Evolutionary conservation across 2,329 filamentous ascomycete species (phyloP), one percentile per base, ranked within the genome.

Genomic region (Xenosphaeropsis pyriputrescens): DNA sequence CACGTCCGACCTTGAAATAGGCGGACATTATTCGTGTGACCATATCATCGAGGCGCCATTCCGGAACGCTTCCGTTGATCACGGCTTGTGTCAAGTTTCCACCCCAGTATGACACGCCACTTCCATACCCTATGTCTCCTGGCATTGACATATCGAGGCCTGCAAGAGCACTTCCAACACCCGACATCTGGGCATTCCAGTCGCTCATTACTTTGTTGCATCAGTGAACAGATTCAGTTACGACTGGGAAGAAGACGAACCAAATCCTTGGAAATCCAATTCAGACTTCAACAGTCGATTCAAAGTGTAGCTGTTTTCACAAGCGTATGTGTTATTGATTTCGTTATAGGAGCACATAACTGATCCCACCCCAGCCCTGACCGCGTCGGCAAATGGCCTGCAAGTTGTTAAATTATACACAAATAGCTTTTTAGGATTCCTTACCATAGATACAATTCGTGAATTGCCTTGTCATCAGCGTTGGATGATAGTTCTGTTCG

Each of bases 31-130:
- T 93, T 49, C 91, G 76, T 55, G 85, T 80, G 3, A 74, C 84
- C 79, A 94, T 94, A 53, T 96, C 91, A 50, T 95, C 88, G 11
- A 96, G 57, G 39, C 89, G 75, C 72, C 83, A 94, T 48, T 84
- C 75, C 1, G 89, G 85, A 17, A 96, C 64, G 0, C 86, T 94
- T 22, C 88, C 88, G 54, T 96, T 95, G 45, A 93, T 61, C 5
- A 95, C 76, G 2, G 84, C 84, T 32, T 91, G 64, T 1, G 89
- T 95, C 45, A 96, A 59, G 59, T 95, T 95, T 14, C 75, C 63
- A 5, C 89, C 89, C 81, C 83, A 94, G 63, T 38, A 55, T 9
- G 49, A 49, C 13, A 50, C 41, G 4, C 80, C 81, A 5, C 72
- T 75, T 56, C 81, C 74, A 59, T 94, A 91, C 17, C 60, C 48